Evolutionary conservation across 345 rosid genomes (phyloP).

Genomic region (Aquilaria sinensis): DNA sequence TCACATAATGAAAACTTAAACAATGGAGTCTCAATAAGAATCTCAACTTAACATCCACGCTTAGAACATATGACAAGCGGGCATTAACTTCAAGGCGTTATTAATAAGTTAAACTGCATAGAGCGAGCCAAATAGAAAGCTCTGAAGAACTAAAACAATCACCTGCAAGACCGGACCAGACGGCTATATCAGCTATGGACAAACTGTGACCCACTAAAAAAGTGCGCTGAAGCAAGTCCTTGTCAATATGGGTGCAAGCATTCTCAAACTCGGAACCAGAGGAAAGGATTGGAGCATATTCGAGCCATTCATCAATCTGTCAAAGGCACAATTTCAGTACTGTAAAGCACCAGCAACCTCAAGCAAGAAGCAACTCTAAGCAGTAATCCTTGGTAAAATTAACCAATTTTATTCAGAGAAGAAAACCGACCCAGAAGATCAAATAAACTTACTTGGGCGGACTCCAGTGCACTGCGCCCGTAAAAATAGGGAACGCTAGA

Average conservation of each 20-base stretch:
- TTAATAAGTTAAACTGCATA: too few relatives aligned
- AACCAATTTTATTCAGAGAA: not conserved
- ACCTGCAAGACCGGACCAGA: slow-evolving; percentile 83
- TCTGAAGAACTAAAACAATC: too few relatives aligned
- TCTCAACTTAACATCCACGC: too few relatives aligned
- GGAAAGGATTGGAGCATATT: slow-evolving; percentile 55
- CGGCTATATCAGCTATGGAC: slow-evolving; percentile 76
- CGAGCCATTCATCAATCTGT: slow-evolving; percentile 87
- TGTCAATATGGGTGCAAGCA: slow-evolving; percentile 55
- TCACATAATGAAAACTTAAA: too few relatives aligned
- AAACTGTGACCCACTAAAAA: slow-evolving; percentile 63
- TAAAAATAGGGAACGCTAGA: slow-evolving; percentile 39
- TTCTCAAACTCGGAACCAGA: slow-evolving; percentile 81
- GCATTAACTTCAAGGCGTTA: too few relatives aligned
- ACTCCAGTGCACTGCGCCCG: slow-evolving; percentile 38
- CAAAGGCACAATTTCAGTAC: not conserved
- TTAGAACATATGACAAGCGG: too few relatives aligned
- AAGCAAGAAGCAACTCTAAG: not conserved
- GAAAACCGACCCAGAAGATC: not conserved
- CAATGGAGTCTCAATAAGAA: too few relatives aligned
- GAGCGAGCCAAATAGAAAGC: too few relatives aligned
- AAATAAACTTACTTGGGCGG: slow-evolving; percentile 45
- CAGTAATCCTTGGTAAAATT: not conserved
- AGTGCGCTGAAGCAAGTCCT: slow-evolving; percentile 43
- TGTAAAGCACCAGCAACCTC: not conserved